Base-by-base conservation (phyloP, 257 asterid species). In the Misopates orontium region DNA sequence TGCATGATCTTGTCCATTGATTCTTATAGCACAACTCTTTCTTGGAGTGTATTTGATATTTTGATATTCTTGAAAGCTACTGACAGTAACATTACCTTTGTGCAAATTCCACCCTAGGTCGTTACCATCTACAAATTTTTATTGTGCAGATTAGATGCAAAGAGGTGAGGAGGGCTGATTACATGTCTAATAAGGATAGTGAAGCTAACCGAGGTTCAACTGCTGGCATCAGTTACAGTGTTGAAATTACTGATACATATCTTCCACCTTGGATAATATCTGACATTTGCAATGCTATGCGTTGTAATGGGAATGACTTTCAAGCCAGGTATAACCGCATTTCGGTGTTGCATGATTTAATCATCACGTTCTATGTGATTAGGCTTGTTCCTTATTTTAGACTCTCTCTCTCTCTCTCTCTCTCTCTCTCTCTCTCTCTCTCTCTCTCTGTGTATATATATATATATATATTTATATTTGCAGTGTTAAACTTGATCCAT, bases 241-340 rank as follows among this genome's bases (percentile, higher is more conserved):
- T 90, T 73, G 97, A 94, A 77, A 73, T 94, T 60, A 87, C 57
- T 68, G 97, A 80, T 78, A 75, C 85, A 39, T 86, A 77, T 82
- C 75, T 94, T 69, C 96, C 95, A 0, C 99, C 99, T 31, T 94
- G 99, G 99, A 71, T 87, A 48, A 62, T 88, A 67, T 81, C 80
- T 79, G 85, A 85, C 47, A 73, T 88, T 62, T 94, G 96, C 60
- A 48, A 80, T 77, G 87, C 80, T 62, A 78, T 90, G 85, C 71
- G 80, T 67, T 83, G 87, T 48, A 70, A 83, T 55, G 91, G 90
- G 42, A 83, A 71, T 59, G 79, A 80, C 62, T 94, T 87, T 78
- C 85, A 86, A 79, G 89, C 87, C 74, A 87, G 99, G 97, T 90
- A 85, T 75, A 66, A 72, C 52, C 28, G 48, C 62, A 56, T 63